These are phyloP conservation scores for Metarhizium anisopliae DNA, from an alignment of 2,329 filamentous ascomycete genomes.

Conservation along the genomic window DNA sequence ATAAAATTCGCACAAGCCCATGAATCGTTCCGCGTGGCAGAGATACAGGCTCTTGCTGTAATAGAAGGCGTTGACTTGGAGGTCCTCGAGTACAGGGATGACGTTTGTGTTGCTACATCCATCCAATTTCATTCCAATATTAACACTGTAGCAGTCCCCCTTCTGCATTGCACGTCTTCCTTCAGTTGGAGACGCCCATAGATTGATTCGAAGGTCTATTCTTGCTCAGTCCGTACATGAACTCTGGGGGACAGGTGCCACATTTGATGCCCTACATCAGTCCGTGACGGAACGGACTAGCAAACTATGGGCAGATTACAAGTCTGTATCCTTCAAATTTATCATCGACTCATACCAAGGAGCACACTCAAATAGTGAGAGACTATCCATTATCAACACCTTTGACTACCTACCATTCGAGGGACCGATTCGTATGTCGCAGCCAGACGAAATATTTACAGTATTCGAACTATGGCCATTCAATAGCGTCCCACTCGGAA, in stretches of 20 bases:
- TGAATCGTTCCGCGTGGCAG: conserved; percentile 80
- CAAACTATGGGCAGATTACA: conserved; percentile 59
- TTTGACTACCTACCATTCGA: conserved; percentile 72
- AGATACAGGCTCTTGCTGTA: conserved; percentile 71
- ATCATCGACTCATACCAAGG: conserved; percentile 74
- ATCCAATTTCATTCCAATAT: conserved; percentile 5
- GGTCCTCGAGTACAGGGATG: conserved; percentile 64
- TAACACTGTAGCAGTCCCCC: conserved; percentile 54
- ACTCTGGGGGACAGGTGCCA: conserved; percentile 69
- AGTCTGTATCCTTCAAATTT: conserved; percentile 68
- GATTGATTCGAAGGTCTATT: conserved; percentile 67
- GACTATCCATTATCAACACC: conserved; percentile 69
- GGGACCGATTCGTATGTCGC: conserved; percentile 69
- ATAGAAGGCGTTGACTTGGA: conserved; percentile 59
- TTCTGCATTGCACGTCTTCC: conserved; percentile 70
- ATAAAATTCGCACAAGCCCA: conserved; percentile 85
- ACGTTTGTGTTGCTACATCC: conserved; percentile 46
- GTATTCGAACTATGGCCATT: conserved; percentile 75
- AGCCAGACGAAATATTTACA: conserved; percentile 65
- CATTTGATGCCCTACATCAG: conserved; percentile 59
- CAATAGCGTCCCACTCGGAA: conserved; percentile 36
- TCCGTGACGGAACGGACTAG: conserved; percentile 50
- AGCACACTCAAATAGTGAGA: conserved; percentile 52
- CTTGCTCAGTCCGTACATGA: conserved; percentile 78
- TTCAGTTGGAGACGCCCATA: conserved; percentile 53